These are phyloP conservation scores for Hemisphaericaspora subhashii DNA, from an alignment of 1,139 yeast genomes.

Conservation along the genomic window DNA sequence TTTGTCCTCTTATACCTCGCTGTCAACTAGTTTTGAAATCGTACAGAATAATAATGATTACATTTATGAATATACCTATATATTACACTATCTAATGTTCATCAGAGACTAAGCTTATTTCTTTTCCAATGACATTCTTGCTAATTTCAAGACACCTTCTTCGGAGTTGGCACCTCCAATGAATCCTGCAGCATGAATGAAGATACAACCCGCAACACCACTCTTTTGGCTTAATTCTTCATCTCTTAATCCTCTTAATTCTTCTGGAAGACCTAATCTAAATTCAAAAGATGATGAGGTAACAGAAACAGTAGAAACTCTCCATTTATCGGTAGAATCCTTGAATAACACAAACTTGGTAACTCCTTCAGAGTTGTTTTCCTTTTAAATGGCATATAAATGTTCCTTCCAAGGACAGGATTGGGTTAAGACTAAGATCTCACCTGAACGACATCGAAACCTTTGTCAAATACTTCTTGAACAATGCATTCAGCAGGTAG, in stretches of 20 bases:
- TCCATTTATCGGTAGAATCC: constrained; percentile 74
- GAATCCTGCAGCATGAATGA: constrained; percentile 95
- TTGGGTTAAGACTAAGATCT: constrained; percentile 66
- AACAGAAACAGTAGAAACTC: constrained; percentile 87
- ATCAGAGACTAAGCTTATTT: constrained; percentile 3
- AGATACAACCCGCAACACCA: constrained; percentile 83
- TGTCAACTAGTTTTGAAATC: too few relatives aligned
- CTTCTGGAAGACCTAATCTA: constrained; percentile 83
- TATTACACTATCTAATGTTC: too few relatives aligned
- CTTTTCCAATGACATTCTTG: constrained; percentile 41
- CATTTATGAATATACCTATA: too few relatives aligned
- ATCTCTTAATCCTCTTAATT: constrained; percentile 94
- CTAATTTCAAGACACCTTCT: constrained; percentile 78
- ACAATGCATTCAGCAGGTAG: constrained; percentile 85
- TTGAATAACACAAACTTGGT: constrained; percentile 77
- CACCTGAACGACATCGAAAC: constrained; percentile 67
- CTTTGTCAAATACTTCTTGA: constrained; percentile 57
- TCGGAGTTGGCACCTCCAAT: constrained; percentile 89
- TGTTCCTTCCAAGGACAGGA: constrained; percentile 97
- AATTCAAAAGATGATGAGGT: constrained; percentile 75
- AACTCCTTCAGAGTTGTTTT: constrained; percentile 51
- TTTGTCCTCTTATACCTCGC: too few relatives aligned
- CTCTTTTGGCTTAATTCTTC: constrained; percentile 68
- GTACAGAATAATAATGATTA: too few relatives aligned
- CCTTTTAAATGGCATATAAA: constrained; percentile 71